phyloP scores from a whole-genome alignment of 176 grass and related monocot species.

The Oryza officinalis region DNA sequence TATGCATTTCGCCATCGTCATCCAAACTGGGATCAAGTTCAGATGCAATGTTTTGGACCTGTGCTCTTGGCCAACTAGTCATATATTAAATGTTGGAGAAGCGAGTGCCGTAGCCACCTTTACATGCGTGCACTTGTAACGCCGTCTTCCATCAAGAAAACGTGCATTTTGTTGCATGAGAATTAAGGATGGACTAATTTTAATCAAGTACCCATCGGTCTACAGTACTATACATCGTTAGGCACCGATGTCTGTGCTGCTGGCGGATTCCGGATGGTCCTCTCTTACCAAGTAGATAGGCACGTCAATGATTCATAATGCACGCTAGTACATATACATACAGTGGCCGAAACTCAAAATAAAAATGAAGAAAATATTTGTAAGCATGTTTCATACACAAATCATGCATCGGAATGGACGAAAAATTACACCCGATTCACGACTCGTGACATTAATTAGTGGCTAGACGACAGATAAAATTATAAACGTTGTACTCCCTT shows the following conservation, averaged over 20 bases:
- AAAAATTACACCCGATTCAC: too few species aligned
- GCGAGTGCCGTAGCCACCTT: slow-evolving; percentile 2
- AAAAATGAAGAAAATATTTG: too few species aligned
- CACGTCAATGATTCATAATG: neutral
- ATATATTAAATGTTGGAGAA: neutral
- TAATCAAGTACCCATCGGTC: neutral
- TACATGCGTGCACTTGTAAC: neutral
- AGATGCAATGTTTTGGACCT: slow-evolving; percentile 12
- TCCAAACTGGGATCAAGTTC: neutral
- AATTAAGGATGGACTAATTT: neutral
- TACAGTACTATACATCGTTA: neutral
- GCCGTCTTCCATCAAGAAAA: neutral
- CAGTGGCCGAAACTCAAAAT: too few species aligned
- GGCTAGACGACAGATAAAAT: too few species aligned
- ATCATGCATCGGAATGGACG: too few species aligned
- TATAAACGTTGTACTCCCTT: too few species aligned
- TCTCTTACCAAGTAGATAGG: neutral
- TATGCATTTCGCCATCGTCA: slow-evolving; percentile 2
- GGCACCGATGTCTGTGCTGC: neutral
- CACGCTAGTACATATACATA: too few species aligned
- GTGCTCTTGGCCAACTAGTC: neutral
- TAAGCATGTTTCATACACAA: too few species aligned
- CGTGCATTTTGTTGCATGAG: neutral
- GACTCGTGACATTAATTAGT: too few species aligned
- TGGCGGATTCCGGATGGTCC: too few species aligned